Evolutionary conservation across 768 basidiomycete species (phyloP), one percentile per base, ranked within the genome.

Genomic region (Ramaria sp.): DNA sequence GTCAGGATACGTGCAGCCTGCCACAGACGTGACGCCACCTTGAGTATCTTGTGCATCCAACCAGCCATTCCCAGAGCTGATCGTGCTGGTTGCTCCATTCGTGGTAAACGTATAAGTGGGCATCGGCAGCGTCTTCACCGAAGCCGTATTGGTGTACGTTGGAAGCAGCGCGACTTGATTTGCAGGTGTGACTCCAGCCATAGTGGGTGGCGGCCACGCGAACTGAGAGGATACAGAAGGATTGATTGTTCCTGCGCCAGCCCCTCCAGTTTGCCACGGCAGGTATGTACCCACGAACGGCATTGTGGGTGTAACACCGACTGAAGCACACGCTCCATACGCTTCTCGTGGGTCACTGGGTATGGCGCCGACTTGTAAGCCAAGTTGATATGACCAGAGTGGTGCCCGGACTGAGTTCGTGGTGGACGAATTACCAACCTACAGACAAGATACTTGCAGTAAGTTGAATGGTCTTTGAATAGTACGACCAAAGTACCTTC

Each of bases 341-440:
- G 81, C 78, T 5, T 62, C 68, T 45, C 88, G 74, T 17, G 89
- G 89, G 73, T 92, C 86, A 1, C 67, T 65, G 7, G 90, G 88
- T 39, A 91, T 80, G 83, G 86, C 91, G 30, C 89, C 91, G 53
- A 86, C 74, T 58, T 78, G 71, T 49, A 91, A 79, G 9, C 81
- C 77, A 65, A 84, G 79, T 63, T 80, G 70, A 70, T 87, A 88
- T 19, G 81, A 82, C 86, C 86, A 88, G 61, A 82, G 70, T 0
- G 84, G 82, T 7, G 78, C 66, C 59, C 77, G 61, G 37, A 80
- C 74, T 4, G 63, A 73, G 48, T 76, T 77, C 27, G 75, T 71
- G 10, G 71, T 65, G 37, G 76, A 72, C 2, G 81, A 81, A 61
- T 78, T 78, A 53, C 83, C 85, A 51, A 88, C 79, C 74, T 75